Evolutionary conservation across 2,329 filamentous ascomycete genomes (phyloP), one percentile per base, ranked within the genome.

Genomic region (Fusarium citri): DNA sequence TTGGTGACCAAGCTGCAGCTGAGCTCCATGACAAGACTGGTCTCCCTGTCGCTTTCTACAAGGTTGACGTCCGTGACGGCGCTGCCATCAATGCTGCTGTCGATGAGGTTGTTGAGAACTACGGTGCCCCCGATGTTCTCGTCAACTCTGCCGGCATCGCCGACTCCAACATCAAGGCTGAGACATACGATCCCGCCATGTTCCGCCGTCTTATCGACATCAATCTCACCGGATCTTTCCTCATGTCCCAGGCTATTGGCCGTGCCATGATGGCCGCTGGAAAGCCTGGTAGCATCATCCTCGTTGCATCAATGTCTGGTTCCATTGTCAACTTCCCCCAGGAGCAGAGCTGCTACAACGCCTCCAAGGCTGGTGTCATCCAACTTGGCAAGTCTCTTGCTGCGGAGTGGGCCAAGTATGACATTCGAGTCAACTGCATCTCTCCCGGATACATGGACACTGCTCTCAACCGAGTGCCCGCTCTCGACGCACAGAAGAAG

Each of bases 381-480:
- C 90, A 93, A 81, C 87, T 94, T 55, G 91, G 89, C 80, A 93
- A 92, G 84, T 94, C 91, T 6, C 88, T 96, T 25, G 92, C 92
- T 45, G 92, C 92, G 58, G 93, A 96, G 82, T 95, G 93, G 92
- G 91, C 92, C 76, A 91, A 92, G 82, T 87, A 93, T 81, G 86
- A 87, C 74, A 94, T 95, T 77, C 90, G 92, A 40, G 92, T 94
- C 76, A 96, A 96, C 86, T 91, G 89, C 80, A 94, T 95, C 81
- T 93, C 90, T 9, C 92, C 93, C 22, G 92, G 92, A 30, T 95
- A 95, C 84, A 94, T 95, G 90, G 92, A 94, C 83, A 96, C 92
- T 8, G 91, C 90, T 8, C 85, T 94, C 68, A 94, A 94, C 87
- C 89, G 90, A 64, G 91, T 93, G 10, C 91, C 91, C 23, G 90